Conservation (phyloP, 2,329 filamentous ascomycete genomes). For the Leptographium wingfieldii region DNA sequence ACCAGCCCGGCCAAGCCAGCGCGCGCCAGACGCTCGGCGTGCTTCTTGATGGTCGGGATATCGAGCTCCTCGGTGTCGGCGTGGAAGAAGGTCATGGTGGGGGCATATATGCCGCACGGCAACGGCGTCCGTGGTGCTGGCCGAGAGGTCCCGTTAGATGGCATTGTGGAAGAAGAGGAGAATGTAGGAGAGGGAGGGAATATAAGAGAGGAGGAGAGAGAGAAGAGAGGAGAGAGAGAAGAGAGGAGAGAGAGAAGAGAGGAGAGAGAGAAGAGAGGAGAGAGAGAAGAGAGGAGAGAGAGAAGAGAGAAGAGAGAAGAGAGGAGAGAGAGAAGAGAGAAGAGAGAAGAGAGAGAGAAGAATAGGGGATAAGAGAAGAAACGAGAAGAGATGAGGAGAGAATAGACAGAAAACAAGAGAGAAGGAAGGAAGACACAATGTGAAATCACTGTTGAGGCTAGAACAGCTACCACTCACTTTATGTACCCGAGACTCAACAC, state of each 20-base stretch:
- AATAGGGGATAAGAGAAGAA: too few species aligned
- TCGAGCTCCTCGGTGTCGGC: slow-evolving; percentile 75
- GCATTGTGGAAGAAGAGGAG: background rate
- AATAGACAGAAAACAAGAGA: too few species aligned
- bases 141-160: slow-evolving; percentile 15
- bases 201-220: background rate
- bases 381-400: too few species aligned
- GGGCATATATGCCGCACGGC: slow-evolving; percentile 73
- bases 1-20: slow-evolving; percentile 73
- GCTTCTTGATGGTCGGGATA: slow-evolving; percentile 64
- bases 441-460: too few species aligned
- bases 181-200: background rate
- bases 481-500: too few species aligned
- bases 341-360: too few species aligned
- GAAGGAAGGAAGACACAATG: too few species aligned
- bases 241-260: background rate
- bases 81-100: slow-evolving; percentile 86
- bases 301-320: background rate
- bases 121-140: slow-evolving; percentile 40
- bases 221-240: background rate
- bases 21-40: slow-evolving; percentile 64
- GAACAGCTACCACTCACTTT: too few species aligned
- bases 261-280: too few species aligned
- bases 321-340: too few species aligned
- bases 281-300: background rate